Percentiles rank a stretch among this genome's conserved stretches.
Evolutionary conservation across 208 protist genomes (phyloP).

Genomic region (Eutreptiella sp.): DNA sequence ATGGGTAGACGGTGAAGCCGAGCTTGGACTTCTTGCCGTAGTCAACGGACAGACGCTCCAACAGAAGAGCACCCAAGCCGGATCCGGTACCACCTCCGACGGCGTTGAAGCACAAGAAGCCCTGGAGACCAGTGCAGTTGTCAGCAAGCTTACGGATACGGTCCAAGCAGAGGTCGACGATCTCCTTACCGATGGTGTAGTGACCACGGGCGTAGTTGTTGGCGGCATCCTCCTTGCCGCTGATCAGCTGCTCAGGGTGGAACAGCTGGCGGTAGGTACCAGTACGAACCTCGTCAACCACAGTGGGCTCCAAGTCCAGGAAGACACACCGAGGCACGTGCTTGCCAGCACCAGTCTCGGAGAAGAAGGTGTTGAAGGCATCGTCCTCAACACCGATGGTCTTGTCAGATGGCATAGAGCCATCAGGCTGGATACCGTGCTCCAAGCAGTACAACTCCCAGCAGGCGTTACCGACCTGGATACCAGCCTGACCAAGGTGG

Average conservation of each 20-base stretch:
- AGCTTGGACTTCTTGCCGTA: conserved; percentile 98
- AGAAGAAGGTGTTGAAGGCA: conserved; percentile 92
- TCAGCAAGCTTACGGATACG: conserved; percentile 93
- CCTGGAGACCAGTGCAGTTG: conserved; percentile 95
- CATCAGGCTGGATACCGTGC: conserved; percentile 79
- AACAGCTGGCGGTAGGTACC: conserved; percentile 90
- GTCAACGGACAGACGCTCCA: conserved; percentile 93
- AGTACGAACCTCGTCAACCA: conserved; percentile 91
- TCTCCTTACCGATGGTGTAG: conserved; percentile 96
- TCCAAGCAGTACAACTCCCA: conserved; percentile 88
- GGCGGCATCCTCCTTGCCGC: conserved; percentile 93
- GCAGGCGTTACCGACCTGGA: conserved; percentile 93
- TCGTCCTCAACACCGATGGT: conserved; percentile 71
- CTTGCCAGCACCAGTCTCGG: conserved; percentile 80
- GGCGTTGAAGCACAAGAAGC: conserved; percentile 96
- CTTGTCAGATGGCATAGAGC: conserved; percentile 74
- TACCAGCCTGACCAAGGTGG: conserved; percentile 91
- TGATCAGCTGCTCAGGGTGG: conserved; percentile 94
- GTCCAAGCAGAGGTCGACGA: conserved; percentile 87
- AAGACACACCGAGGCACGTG: conserved; percentile 88
- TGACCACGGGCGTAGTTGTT: conserved; percentile 98
- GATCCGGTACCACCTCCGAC: conserved; percentile 98
- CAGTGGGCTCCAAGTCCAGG: conserved; percentile 94
- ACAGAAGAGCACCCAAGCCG: conserved; percentile 90
- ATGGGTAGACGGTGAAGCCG: conserved; percentile 87